A percentile compares a stretch with the other conserved stretches of the same genome.
Conservation (phyloP, 768 basidiomycete genomes). For the Amanita rubescens region DNA sequence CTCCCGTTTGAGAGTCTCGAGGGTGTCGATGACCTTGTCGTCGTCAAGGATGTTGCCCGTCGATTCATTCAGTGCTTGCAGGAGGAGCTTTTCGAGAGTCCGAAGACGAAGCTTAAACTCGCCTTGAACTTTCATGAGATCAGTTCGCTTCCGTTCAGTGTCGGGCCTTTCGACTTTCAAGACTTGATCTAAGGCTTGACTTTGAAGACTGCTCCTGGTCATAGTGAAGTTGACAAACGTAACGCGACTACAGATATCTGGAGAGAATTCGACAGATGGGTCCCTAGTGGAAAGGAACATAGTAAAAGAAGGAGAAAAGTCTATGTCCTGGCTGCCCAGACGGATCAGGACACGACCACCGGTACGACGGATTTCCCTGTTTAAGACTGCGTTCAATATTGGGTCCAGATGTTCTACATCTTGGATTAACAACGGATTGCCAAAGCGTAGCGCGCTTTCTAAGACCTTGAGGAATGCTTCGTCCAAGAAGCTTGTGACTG, state of each 20-base stretch:
- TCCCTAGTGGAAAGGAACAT: conserved; percentile 99
- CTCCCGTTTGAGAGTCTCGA: conserved; percentile 93
- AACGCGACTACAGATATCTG: conserved; percentile 96
- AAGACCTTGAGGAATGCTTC: conserved; percentile 98
- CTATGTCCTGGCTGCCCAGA: conserved; percentile 95
- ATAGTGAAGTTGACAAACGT: conserved; percentile 97
- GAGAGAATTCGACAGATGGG: conserved; percentile 95
- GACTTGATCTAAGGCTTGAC: conserved; percentile 95
- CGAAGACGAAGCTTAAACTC: conserved; percentile 92
- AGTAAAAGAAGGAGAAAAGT: conserved; percentile 99
- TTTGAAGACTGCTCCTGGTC: conserved; percentile 97
- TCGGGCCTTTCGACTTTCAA: conserved; percentile 96
- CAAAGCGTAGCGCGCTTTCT: conserved; percentile 97
- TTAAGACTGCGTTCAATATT: conserved; percentile 93
- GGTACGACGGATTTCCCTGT: conserved; percentile 92
- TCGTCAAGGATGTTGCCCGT: conserved; percentile 96
- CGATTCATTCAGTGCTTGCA: conserved; percentile 95
- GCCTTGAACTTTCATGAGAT: conserved; percentile 96
- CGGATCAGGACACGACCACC: conserved; percentile 97
- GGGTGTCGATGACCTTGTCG: conserved; percentile 94
- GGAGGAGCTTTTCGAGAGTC: conserved; percentile 84
- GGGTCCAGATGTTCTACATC: conserved; percentile 98
- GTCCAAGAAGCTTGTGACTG: conserved; percentile 97
- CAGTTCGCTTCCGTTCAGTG: conserved; percentile 90
- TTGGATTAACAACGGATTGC: conserved; percentile 94